Conservation (phyloP, 2,329 filamentous ascomycete species). For the Pestalotiopsis fici region DNA sequence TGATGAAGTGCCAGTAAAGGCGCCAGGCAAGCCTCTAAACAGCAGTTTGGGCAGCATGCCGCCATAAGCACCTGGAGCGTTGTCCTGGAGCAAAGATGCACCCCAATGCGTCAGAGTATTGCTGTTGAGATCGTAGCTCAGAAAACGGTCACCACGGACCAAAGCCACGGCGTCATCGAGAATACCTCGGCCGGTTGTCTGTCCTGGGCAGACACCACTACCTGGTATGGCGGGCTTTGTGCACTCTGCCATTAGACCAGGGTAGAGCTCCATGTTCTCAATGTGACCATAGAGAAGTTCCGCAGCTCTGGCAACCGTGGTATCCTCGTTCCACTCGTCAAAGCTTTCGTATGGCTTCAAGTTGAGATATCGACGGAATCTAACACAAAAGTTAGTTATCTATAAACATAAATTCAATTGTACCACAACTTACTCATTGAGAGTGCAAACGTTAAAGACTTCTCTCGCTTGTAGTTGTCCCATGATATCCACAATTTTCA, state of each 20-base stretch:
- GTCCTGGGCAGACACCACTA: constrained; percentile 44
- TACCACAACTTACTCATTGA: constrained; percentile 10
- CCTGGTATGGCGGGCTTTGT: constrained; percentile 28
- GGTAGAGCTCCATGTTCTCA: constrained; percentile 19
- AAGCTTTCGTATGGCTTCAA: constrained; percentile 14
- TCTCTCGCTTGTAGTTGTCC: constrained; percentile 11
- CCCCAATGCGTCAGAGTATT: constrained; percentile 52
- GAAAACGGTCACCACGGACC: constrained; percentile 45
- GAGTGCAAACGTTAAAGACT: constrained; percentile 10
- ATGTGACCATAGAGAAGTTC: constrained; percentile 18
- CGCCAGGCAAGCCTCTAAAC: constrained; percentile 45
- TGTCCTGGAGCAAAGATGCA: constrained; percentile 38
- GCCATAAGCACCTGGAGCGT: constrained; percentile 42
- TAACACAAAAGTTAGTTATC: neutral
- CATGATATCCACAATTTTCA: constrained; percentile 13
- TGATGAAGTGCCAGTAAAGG: constrained; percentile 58
- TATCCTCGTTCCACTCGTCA: constrained; percentile 14
- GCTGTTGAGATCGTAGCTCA: constrained; percentile 49
- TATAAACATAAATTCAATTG: no score
- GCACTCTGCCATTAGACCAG: constrained; percentile 16
- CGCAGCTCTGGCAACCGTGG: constrained; percentile 9
- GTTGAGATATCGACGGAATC: constrained; percentile 11
- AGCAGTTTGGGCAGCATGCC: constrained; percentile 44
- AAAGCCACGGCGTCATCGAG: constrained; percentile 48
- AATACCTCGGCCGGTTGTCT: constrained; percentile 44